Conservation (phyloP, 73 alveolate species). For the Breviolum minutum region DNA sequence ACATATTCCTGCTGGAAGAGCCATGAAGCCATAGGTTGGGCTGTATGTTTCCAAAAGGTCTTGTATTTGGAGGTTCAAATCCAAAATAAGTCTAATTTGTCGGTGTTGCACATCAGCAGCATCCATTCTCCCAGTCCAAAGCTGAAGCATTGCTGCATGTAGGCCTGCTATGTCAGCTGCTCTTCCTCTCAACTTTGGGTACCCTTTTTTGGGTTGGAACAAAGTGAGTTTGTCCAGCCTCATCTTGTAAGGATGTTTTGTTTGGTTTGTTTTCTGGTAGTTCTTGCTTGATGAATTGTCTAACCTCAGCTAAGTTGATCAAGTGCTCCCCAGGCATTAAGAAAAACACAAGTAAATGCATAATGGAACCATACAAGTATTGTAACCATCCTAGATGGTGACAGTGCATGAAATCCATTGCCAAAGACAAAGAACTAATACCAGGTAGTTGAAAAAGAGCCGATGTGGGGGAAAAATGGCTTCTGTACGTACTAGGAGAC, state of each 20-base stretch:
- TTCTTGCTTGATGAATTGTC: neutral
- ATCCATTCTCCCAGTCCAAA: neutral
- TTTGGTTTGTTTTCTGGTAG: neutral
- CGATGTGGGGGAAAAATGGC: neutral
- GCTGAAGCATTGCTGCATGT: neutral
- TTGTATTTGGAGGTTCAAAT: neutral
- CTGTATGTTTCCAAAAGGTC: neutral
- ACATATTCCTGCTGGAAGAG: neutral
- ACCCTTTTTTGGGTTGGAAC: neutral
- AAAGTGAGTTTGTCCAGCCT: neutral
- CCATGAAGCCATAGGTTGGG: neutral
- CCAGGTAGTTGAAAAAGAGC: neutral
- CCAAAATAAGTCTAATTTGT: neutral
- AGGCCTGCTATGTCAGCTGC: slow-evolving; percentile 4
- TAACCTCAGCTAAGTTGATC: neutral
- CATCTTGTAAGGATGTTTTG: neutral
- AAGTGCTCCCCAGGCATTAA: neutral
- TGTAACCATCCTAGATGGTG: neutral
- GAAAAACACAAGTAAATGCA: neutral
- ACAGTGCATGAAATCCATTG: slow-evolving; percentile 39
- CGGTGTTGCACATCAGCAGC: neutral
- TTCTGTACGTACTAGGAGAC: neutral
- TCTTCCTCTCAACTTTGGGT: neutral
- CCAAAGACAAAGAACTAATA: neutral
- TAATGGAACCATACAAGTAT: neutral